Evolutionary conservation across 2,329 filamentous ascomycete genomes (phyloP).

Genomic region (Nothomitra cinnamomea): DNA sequence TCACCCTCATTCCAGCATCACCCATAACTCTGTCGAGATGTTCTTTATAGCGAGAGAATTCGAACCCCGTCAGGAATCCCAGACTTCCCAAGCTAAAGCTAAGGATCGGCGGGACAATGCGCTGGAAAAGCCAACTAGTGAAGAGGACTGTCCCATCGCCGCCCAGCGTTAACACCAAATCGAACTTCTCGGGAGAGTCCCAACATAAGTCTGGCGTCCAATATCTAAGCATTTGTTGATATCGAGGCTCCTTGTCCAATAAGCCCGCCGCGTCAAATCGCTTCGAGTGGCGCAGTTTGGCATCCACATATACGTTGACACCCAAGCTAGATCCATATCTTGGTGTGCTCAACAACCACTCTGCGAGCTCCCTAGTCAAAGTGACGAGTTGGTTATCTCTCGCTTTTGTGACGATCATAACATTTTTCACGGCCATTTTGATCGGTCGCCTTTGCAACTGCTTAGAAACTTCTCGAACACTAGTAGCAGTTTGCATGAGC

Average conservation of each 20-base stretch:
- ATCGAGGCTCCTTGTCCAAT: slow-evolving; percentile 55
- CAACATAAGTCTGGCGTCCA: slow-evolving; percentile 96
- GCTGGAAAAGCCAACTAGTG: slow-evolving; percentile 84
- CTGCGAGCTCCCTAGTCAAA: slow-evolving; percentile 70
- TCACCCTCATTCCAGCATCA: slow-evolving; percentile 88
- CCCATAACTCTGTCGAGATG: slow-evolving; percentile 85
- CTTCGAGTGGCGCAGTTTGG: slow-evolving; percentile 74
- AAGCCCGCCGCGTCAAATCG: slow-evolving; percentile 68
- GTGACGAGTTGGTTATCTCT: slow-evolving; percentile 85
- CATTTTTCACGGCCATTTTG: slow-evolving; percentile 75
- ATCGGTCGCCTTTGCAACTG: slow-evolving; percentile 86
- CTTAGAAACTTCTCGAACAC: slow-evolving; percentile 87
- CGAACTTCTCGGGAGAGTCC: slow-evolving; percentile 84
- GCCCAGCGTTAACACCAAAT: slow-evolving; percentile 76
- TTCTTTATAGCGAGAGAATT: slow-evolving; percentile 74
- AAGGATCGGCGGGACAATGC: slow-evolving; percentile 68
- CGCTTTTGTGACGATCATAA: slow-evolving; percentile 98
- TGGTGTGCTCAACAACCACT: slow-evolving; percentile 77
- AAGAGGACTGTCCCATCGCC: slow-evolving; percentile 78
- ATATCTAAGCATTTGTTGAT: slow-evolving; percentile 72
- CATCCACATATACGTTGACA: slow-evolving; percentile 95
- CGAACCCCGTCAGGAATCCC: slow-evolving; percentile 77
- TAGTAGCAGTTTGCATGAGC: slow-evolving; percentile 85
- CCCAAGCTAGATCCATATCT: slow-evolving; percentile 81
- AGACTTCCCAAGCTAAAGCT: slow-evolving; percentile 73